These are phyloP conservation scores for Tolypocladium ophioglossoides DNA, from an alignment of 2,329 filamentous ascomycete species.

Conservation along the genomic window DNA sequence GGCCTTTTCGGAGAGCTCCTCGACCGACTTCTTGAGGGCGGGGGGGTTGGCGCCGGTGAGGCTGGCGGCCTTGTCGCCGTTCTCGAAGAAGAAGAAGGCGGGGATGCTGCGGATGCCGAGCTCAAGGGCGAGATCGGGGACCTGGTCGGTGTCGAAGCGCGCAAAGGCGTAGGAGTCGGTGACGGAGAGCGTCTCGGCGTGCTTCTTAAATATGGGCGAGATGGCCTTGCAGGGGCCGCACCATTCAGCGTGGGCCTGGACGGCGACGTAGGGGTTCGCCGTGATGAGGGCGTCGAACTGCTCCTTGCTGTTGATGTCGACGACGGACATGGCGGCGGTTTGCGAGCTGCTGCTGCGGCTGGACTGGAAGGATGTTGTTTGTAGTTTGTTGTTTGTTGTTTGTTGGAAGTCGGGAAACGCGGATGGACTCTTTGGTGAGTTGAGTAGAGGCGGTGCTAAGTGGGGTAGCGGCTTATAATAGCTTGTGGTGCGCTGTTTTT, in stretches of 20 bases:
- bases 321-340: constrained; percentile 14
- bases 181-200: constrained; percentile 26
- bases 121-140: constrained; percentile 35
- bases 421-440: neutral
- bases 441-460: neutral
- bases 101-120: constrained; percentile 46
- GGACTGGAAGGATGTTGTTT: no score
- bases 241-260: constrained; percentile 51
- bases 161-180: constrained; percentile 40
- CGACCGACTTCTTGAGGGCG: constrained; percentile 19
- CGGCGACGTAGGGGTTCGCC: constrained; percentile 37
- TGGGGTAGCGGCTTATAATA: neutral
- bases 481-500: neutral
- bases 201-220: constrained; percentile 40
- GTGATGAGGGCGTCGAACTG: constrained; percentile 40
- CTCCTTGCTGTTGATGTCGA: constrained; percentile 27
- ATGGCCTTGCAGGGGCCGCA: constrained; percentile 52
- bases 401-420: neutral
- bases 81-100: constrained; percentile 49
- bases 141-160: constrained; percentile 48
- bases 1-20: constrained; percentile 13
- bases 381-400: neutral
- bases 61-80: constrained; percentile 35
- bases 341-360: neutral
- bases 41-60: constrained; percentile 28